Evolutionary conservation across 495 filamentous ascomycete species (phyloP).

Genomic region (Cercophora samala): DNA sequence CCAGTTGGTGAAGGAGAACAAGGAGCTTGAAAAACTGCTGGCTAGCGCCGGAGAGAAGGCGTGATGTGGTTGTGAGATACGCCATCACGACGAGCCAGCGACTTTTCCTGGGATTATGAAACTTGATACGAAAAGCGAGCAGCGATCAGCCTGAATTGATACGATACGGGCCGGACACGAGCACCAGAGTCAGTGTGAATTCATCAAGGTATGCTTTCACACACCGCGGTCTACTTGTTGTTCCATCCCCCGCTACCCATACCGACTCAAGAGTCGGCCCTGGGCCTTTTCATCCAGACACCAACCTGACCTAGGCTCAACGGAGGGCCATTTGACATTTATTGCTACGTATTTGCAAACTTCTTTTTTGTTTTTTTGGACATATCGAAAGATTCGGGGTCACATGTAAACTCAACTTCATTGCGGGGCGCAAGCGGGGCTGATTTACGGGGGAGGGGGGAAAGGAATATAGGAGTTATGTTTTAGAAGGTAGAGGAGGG

Average conservation of each 20-base stretch:
- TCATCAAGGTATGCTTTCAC: background rate
- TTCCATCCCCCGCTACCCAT: background rate
- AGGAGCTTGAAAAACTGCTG: constrained; percentile 47
- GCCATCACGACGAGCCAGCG: no score
- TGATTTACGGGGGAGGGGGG: background rate
- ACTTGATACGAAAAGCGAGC: background rate
- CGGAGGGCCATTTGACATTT: background rate
- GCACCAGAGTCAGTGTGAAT: background rate
- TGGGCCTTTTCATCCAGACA: background rate
- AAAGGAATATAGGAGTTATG: background rate
- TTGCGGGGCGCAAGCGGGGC: background rate
- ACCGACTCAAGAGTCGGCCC: background rate
- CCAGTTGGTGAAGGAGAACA: constrained; percentile 64
- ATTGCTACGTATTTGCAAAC: background rate
- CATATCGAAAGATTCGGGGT: background rate
- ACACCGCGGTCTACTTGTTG: background rate
- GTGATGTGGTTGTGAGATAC: no score
- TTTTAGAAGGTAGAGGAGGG: background rate
- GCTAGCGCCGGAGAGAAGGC: background rate
- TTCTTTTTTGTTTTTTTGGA: background rate
- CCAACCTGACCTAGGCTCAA: background rate
- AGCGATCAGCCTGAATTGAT: background rate
- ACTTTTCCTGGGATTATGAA: background rate
- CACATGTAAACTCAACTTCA: background rate
- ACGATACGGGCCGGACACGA: background rate